A percentile compares a stretch with the other conserved stretches of the same genome.
phyloP scores from a whole-genome alignment of 2,329 filamentous ascomycete species.

The Truncatella angustata region DNA sequence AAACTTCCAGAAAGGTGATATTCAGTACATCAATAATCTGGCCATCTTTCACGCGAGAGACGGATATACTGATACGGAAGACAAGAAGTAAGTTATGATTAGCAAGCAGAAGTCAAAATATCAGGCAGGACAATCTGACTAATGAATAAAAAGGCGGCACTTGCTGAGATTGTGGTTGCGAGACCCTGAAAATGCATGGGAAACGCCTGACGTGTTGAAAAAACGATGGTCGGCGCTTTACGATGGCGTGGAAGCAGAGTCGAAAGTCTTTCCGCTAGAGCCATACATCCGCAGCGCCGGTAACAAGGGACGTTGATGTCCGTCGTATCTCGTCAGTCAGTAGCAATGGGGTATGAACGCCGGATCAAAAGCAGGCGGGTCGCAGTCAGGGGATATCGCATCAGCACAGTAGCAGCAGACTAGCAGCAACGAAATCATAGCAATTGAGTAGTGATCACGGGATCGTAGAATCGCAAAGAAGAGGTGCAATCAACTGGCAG shows the following conservation, averaged over 20 bases:
- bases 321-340: background rate
- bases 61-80: constrained; percentile 42
- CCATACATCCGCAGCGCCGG: constrained; percentile 43
- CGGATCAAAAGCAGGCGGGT: background rate
- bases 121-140: background rate
- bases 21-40: constrained; percentile 56
- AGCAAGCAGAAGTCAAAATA: constrained; percentile 19
- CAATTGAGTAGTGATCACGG: too few relatives aligned
- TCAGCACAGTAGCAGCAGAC: too few relatives aligned
- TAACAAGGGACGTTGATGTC: constrained; percentile 24
- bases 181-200: constrained; percentile 48
- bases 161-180: constrained; percentile 50
- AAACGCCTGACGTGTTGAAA: constrained; percentile 41
- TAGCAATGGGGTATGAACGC: background rate
- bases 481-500: too few relatives aligned
- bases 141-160: constrained; percentile 35
- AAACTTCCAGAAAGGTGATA: constrained; percentile 48
- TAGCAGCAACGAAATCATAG: too few relatives aligned
- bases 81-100: constrained; percentile 45
- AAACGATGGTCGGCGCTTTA: constrained; percentile 54
- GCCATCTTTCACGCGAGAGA: constrained; percentile 52
- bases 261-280: constrained; percentile 55
- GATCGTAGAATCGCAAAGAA: too few relatives aligned
- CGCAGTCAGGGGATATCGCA: too few relatives aligned
- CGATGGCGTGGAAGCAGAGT: constrained; percentile 47